These are phyloP conservation scores for Pyronema omphalodes DNA, from an alignment of 495 filamentous ascomycete species.

Conservation along the genomic window DNA sequence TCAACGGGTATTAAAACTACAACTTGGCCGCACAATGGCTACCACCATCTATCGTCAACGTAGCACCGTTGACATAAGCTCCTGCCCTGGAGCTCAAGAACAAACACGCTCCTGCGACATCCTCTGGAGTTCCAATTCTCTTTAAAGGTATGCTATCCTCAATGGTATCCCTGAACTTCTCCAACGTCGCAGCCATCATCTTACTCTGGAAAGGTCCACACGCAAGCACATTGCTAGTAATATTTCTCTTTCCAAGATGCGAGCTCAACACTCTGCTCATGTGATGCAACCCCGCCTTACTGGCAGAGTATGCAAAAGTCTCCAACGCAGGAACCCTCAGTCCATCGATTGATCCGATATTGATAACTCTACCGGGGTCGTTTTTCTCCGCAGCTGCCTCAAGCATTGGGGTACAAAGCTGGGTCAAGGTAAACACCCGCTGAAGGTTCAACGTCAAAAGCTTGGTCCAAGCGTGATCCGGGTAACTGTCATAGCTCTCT, in stretches of 20 bases:
- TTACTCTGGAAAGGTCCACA: slow-evolving; percentile 68
- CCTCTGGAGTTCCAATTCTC: slow-evolving; percentile 49
- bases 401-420: slow-evolving; percentile 51
- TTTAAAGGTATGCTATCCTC: slow-evolving; percentile 46
- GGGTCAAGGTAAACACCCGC: slow-evolving; percentile 61
- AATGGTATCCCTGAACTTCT: slow-evolving; percentile 42
- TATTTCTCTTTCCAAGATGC: slow-evolving; percentile 48
- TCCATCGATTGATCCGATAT: slow-evolving; percentile 58
- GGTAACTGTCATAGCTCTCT: slow-evolving; percentile 47
- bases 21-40: slow-evolving; percentile 36
- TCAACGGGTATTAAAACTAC: slow-evolving; percentile 21
- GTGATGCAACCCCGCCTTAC: slow-evolving; percentile 59
- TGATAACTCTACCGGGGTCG: slow-evolving; percentile 49
- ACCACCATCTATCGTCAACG: slow-evolving; percentile 57
- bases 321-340: slow-evolving; percentile 46
- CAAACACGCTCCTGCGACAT: slow-evolving; percentile 59
- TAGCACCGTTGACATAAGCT: slow-evolving; percentile 57
- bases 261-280: slow-evolving; percentile 51
- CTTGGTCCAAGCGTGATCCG: slow-evolving; percentile 46
- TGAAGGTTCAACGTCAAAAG: slow-evolving; percentile 67
- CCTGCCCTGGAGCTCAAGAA: slow-evolving; percentile 56
- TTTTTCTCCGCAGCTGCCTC: slow-evolving; percentile 28
- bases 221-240: slow-evolving; percentile 59
- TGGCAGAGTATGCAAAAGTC: slow-evolving; percentile 54
- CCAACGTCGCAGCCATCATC: slow-evolving; percentile 62